These are phyloP conservation scores for Aspergillus carbonarius DNA, from an alignment of 2,329 filamentous ascomycete species.

Conservation along the genomic window DNA sequence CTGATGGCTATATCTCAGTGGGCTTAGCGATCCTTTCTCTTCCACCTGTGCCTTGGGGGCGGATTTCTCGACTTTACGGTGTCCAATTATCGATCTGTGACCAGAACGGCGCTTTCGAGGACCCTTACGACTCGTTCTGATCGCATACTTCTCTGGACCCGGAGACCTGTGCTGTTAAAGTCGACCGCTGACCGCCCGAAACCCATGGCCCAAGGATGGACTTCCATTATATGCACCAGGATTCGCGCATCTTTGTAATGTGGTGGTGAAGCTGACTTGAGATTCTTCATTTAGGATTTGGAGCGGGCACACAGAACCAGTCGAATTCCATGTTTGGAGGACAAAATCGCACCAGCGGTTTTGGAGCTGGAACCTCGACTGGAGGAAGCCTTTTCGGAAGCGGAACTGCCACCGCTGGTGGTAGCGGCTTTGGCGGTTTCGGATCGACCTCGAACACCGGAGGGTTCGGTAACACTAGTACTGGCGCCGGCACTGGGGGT, in stretches of 20 bases:
- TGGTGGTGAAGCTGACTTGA: conserved; percentile 15
- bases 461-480: conserved; percentile 26
- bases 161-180: not conserved
- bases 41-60: conserved; percentile 12
- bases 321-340: conserved; percentile 38
- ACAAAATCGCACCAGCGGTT: conserved; percentile 31
- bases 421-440: conserved; percentile 25
- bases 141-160: not conserved
- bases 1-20: conserved; percentile 21
- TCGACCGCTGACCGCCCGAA: not conserved
- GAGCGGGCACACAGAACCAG: conserved; percentile 33
- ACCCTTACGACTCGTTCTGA: not conserved
- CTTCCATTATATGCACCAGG: not conserved
- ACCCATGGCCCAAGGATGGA: not conserved
- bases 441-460: conserved; percentile 31
- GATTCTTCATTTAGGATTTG: conserved; percentile 35
- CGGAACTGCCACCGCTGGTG: conserved; percentile 16
- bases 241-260: not conserved
- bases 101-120: not conserved
- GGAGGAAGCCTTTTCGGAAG: conserved; percentile 37
- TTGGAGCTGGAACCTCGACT: conserved; percentile 30
- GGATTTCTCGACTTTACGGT: conserved; percentile 5
- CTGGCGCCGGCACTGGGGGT: not conserved
- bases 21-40: conserved; percentile 28
- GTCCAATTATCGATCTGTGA: not conserved